A percentile compares a stretch with the other conserved stretches of the same genome.
phyloP scores from a whole-genome alignment of 495 filamentous ascomycete genomes.

The Penicillium robsamsonii region DNA sequence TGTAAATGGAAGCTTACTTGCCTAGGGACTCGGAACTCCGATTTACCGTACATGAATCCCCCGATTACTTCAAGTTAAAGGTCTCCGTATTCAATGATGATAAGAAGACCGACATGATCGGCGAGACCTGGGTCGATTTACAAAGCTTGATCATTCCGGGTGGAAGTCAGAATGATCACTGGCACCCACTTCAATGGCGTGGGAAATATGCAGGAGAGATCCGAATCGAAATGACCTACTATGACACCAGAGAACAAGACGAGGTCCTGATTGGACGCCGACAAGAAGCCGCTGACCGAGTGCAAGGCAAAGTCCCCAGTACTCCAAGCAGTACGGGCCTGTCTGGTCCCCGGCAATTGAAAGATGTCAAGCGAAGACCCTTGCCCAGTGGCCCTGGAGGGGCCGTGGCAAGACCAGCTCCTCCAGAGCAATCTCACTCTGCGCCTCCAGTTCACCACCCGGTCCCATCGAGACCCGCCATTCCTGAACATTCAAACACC shows the following conservation, averaged over 20 bases:
- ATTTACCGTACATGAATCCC: slow-evolving; percentile 92
- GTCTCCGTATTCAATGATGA: slow-evolving; percentile 97
- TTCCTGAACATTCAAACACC: slow-evolving; percentile 26
- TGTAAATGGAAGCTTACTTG: slow-evolving; percentile 19
- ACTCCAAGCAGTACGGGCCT: slow-evolving; percentile 30
- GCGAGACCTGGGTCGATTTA: slow-evolving; percentile 84
- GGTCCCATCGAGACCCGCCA: slow-evolving; percentile 23
- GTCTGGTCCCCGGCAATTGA: slow-evolving; percentile 59
- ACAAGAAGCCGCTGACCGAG: slow-evolving; percentile 43
- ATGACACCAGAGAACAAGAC: slow-evolving; percentile 80
- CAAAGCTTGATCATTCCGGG: slow-evolving; percentile 77
- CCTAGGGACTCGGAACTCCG: slow-evolving; percentile 94
- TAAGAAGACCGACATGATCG: slow-evolving; percentile 92
- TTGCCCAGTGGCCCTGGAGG: slow-evolving; percentile 70
- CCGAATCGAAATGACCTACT: slow-evolving; percentile 93
- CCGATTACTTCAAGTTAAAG: slow-evolving; percentile 92
- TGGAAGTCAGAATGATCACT: slow-evolving; percentile 87
- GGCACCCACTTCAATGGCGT: slow-evolving; percentile 82
- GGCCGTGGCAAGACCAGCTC: slow-evolving; percentile 23
- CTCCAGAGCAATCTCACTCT: slow-evolving; percentile 28
- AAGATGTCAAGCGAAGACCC: slow-evolving; percentile 72
- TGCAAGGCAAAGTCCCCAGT: slow-evolving; percentile 26
- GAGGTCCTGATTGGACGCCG: slow-evolving; percentile 59
- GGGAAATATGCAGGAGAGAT: slow-evolving; percentile 95
- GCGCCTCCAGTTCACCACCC: slow-evolving; percentile 29